These are phyloP conservation scores for Thozetella sp. DNA, from an alignment of 495 filamentous ascomycete species.

Conservation along the genomic window DNA sequence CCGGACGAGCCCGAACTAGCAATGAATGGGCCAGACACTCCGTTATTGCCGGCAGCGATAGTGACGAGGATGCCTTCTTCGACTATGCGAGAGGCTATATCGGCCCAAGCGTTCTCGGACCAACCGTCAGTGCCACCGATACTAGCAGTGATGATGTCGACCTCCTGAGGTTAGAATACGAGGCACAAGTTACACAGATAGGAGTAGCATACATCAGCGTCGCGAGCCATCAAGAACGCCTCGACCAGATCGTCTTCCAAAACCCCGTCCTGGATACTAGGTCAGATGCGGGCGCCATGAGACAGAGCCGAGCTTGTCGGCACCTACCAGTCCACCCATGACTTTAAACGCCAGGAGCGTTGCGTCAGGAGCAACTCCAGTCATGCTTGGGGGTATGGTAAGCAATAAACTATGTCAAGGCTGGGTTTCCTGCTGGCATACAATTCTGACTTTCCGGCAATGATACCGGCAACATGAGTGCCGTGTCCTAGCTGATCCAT, in stretches of 20 bases:
- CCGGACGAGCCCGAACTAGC: slow-evolving; percentile 25
- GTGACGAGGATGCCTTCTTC: slow-evolving; percentile 35
- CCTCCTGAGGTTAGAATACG: slow-evolving; percentile 2
- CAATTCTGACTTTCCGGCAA: slow-evolving; percentile 35
- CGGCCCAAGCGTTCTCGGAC: slow-evolving; percentile 31
- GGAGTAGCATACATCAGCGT: slow-evolving; percentile 28
- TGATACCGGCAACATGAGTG: slow-evolving; percentile 41
- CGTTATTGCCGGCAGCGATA: slow-evolving; percentile 41
- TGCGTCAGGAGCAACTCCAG: slow-evolving; percentile 47
- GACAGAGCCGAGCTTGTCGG: too few species aligned
- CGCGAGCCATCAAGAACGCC: slow-evolving; percentile 39
- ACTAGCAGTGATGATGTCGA: slow-evolving; percentile 42
- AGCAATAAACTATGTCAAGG: not conserved
- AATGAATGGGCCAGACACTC: slow-evolving; percentile 32
- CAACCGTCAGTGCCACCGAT: slow-evolving; percentile 35
- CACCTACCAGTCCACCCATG: slow-evolving; percentile 22
- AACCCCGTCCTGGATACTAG: slow-evolving; percentile 10
- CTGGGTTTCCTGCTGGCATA: too few species aligned
- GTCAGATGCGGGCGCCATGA: not conserved
- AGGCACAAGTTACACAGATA: not conserved
- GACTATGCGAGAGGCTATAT: slow-evolving; percentile 33
- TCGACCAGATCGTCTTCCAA: slow-evolving; percentile 32
- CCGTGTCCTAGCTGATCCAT: slow-evolving; percentile 38
- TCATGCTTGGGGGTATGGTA: slow-evolving; percentile 24
- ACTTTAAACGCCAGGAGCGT: slow-evolving; percentile 44